Percentiles rank a stretch among this genome's conserved stretches.
phyloP scores from a whole-genome alignment of 345 rosid genomes.

The Balakata baccata region DNA sequence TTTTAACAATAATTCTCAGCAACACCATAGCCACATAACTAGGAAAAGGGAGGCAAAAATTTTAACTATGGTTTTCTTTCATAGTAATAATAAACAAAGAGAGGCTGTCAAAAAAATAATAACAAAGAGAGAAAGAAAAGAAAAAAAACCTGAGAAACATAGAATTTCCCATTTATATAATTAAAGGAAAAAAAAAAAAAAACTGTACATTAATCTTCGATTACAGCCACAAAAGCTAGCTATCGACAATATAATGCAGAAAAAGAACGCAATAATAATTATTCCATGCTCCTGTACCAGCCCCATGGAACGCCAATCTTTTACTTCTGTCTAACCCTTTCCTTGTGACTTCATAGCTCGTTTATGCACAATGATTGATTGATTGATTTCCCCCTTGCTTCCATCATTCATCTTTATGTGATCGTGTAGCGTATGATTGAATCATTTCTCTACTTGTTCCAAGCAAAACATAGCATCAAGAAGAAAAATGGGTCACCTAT shows the following conservation, averaged over 20 bases:
- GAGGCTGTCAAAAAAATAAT: too few species aligned
- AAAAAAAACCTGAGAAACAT: neutral
- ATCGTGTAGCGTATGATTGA: neutral
- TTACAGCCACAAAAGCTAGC: constrained; percentile 17
- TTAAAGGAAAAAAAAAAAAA: constrained; percentile 18
- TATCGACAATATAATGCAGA: constrained; percentile 15
- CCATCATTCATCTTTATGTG: neutral
- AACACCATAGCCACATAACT: too few species aligned
- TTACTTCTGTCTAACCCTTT: constrained; percentile 2
- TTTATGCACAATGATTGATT: neutral
- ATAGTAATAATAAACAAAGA: too few species aligned
- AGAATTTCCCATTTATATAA: constrained; percentile 10
- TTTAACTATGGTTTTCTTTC: too few species aligned
- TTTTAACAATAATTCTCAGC: too few species aligned
- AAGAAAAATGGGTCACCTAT: constrained; percentile 15
- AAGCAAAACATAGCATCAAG: neutral
- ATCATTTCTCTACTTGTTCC: constrained; percentile 11
- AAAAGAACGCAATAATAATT: neutral
- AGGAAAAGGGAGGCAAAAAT: too few species aligned
- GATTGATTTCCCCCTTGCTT: neutral
- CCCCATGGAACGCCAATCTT: neutral
- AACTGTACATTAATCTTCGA: constrained; percentile 51
- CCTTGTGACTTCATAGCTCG: neutral
- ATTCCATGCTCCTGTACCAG: constrained; percentile 11
- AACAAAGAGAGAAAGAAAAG: neutral